These are phyloP conservation scores for Bonia amplexicaulis DNA, from an alignment of 176 grass and related monocot species.

Conservation along the genomic window DNA sequence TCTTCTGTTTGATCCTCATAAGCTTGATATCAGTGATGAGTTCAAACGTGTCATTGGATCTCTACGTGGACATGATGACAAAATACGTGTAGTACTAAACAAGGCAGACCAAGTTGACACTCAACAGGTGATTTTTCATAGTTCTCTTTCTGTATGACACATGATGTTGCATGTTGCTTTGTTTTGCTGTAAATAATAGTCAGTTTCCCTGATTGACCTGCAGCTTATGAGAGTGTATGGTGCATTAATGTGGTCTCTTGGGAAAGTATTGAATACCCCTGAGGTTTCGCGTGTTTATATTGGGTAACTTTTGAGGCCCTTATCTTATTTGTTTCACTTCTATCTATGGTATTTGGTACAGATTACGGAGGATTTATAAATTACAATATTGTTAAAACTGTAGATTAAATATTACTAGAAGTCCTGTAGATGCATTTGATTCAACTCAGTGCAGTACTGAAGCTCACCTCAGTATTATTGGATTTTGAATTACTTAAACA, in stretches of 20 bases:
- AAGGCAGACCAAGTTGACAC: constrained; percentile 96
- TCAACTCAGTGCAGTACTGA: neutral
- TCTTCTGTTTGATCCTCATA: constrained; percentile 92
- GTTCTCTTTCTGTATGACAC: neutral
- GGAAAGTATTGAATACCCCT: constrained; percentile 97
- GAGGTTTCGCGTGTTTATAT: constrained; percentile 95
- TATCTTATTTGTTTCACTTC: constrained; percentile 16
- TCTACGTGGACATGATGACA: constrained; percentile 86
- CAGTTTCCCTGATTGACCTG: constrained; percentile 14
- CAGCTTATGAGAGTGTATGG: constrained; percentile 99
- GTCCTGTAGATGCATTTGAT: neutral
- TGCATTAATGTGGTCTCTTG: constrained; percentile 98
- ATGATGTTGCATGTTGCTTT: constrained; percentile 11
- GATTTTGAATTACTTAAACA: neutral
- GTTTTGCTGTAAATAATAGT: constrained; percentile 9
- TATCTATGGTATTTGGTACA: neutral
- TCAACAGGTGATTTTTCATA: constrained; percentile 55
- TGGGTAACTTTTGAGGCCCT: constrained; percentile 50
- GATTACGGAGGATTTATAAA: neutral
- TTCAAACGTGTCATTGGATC: constrained; percentile 86
- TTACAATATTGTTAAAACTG: neutral
- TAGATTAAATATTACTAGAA: constrained; percentile 20
- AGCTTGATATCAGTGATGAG: constrained; percentile 89
- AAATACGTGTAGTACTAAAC: constrained; percentile 91
- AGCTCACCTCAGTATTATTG: neutral